Base-by-base conservation (phyloP, 805 yeast genomes). In the Metschnikowia colocasiae region DNA sequence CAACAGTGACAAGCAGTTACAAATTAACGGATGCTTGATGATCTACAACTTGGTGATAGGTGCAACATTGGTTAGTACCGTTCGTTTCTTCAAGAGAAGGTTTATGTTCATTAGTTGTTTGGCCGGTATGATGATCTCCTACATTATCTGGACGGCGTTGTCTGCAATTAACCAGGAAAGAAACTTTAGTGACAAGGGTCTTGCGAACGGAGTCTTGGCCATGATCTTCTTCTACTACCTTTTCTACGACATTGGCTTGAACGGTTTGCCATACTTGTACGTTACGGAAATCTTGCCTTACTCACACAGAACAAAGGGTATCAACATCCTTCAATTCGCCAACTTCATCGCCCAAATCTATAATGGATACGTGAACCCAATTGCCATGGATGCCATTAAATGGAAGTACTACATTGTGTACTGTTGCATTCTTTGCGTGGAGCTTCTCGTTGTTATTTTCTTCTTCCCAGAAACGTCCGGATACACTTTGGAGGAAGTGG, bases 221-320 rank as follows among this genome's bases (percentile, higher is more conserved):
- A 73, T 78, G 76, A 73, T 79, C 43, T 78, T 75, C 69, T 55
- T 76, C 29, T 75, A 65, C 69, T 67, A 69, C 59, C 55, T 61
- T 44, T 63, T 67, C 34, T 76, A 75, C 61, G 65, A 73, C 54
- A 59, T 68, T 37, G 76, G 75, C 32, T 56, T 63, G 44, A 73
- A 74, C 48, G 79, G 79, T 43, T 64, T 75, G 46, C 77, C 79
- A 43, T 69, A 60, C 56, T 55, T 74, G 38, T 77, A 76, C 57
- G 55, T 70, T 43, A 73, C 81, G 34, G 81, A 74, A 55, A 54
- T 65, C 48, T 59, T 67, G 53, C 69, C 71, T 6, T 67, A 62
- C 57, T 53, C 62, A 25, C 65, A 67, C 56, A 60, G 78, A 53
- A 73, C 76, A 19, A 71, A 72, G 58, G 77, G 75, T 38, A 51